Evolutionary conservation across 2,329 filamentous ascomycete genomes (phyloP).

Genomic region (Geosmithia morbida): DNA sequence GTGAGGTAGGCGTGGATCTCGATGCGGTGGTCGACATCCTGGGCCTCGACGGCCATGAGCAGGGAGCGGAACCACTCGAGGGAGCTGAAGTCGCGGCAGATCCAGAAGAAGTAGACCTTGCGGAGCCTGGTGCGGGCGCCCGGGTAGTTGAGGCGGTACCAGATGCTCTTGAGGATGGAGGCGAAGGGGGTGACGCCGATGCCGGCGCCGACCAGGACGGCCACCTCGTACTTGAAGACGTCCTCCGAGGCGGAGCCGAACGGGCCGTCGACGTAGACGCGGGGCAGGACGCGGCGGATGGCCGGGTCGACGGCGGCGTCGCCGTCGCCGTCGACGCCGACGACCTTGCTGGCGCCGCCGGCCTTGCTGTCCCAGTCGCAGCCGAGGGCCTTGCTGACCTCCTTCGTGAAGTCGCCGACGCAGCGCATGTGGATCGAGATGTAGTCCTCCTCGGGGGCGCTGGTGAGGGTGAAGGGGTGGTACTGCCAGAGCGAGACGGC

Average conservation of each 20-base stretch:
- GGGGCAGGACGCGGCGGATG: slow-evolving; percentile 58
- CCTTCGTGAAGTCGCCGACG: slow-evolving; percentile 68
- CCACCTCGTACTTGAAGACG: slow-evolving; percentile 77
- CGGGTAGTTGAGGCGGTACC: slow-evolving; percentile 85
- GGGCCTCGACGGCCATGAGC: slow-evolving; percentile 71
- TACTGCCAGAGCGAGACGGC: slow-evolving; percentile 82
- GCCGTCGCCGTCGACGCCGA: slow-evolving; percentile 48
- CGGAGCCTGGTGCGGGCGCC: slow-evolving; percentile 64
- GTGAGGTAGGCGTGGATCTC: slow-evolving; percentile 85
- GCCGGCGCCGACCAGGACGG: slow-evolving; percentile 66
- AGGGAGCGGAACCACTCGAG: slow-evolving; percentile 85
- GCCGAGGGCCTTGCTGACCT: slow-evolving; percentile 54
- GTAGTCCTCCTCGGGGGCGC: slow-evolving; percentile 79
- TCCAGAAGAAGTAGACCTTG: slow-evolving; percentile 91
- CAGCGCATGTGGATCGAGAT: slow-evolving; percentile 77
- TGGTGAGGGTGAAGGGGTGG: slow-evolving; percentile 76
- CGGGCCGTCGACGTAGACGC: slow-evolving; percentile 72
- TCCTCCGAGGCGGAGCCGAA: slow-evolving; percentile 80
- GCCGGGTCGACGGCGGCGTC: slow-evolving; percentile 42
- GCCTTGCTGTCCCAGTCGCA: slow-evolving; percentile 51
- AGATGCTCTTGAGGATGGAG: slow-evolving; percentile 79
- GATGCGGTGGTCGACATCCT: slow-evolving; percentile 71
- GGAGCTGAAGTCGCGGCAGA: slow-evolving; percentile 74
- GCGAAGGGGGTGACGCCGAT: slow-evolving; percentile 82
- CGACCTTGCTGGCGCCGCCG: slow-evolving; percentile 39